Percentiles rank a stretch among this genome's conserved stretches.
Evolutionary conservation across 2,329 filamentous ascomycete genomes (phyloP).

Genomic region (Verticillium nubilum): DNA sequence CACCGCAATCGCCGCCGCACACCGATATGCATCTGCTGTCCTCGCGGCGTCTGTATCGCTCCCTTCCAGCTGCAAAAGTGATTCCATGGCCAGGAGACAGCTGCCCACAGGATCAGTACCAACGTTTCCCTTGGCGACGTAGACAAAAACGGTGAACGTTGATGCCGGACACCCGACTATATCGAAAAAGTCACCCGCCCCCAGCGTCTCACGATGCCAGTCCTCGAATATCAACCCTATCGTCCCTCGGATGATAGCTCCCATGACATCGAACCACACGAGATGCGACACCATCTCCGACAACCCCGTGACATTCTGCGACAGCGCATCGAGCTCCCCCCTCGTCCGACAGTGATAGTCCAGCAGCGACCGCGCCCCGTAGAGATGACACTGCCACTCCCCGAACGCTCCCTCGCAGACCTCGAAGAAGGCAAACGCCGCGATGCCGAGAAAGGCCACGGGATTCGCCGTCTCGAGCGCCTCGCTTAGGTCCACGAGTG

Average conservation of each 20-base stretch:
- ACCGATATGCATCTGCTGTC: constrained; percentile 26
- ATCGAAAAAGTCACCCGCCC: constrained; percentile 24
- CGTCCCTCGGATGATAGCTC: constrained; percentile 15
- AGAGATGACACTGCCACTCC: constrained; percentile 30
- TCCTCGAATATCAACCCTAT: constrained; percentile 29
- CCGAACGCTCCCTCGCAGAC: constrained; percentile 32
- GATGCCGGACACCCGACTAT: constrained; percentile 31
- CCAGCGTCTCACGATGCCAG: constrained; percentile 30
- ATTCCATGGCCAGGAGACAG: constrained; percentile 18
- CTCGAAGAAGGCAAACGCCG: constrained; percentile 37
- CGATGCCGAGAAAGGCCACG: constrained; percentile 35
- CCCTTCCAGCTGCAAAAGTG: constrained; percentile 15
- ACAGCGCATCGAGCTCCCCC: constrained; percentile 25
- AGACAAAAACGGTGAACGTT: constrained; percentile 28
- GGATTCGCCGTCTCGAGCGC: constrained; percentile 32
- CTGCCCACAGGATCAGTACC: constrained; percentile 8
- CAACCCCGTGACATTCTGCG: constrained; percentile 25
- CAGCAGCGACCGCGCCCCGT: constrained; percentile 31
- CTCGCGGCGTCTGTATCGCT: constrained; percentile 14
- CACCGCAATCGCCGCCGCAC: constrained; percentile 27
- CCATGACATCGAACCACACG: constrained; percentile 33
- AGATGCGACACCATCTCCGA: constrained; percentile 31
- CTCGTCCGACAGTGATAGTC: constrained; percentile 31
- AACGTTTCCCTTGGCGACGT: constrained; percentile 19
- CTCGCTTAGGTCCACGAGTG: constrained; percentile 29